Evolutionary conservation across 345 rosid genomes (phyloP), one percentile per base, ranked within the genome.

Genomic region (Hevea brasiliensis): DNA sequence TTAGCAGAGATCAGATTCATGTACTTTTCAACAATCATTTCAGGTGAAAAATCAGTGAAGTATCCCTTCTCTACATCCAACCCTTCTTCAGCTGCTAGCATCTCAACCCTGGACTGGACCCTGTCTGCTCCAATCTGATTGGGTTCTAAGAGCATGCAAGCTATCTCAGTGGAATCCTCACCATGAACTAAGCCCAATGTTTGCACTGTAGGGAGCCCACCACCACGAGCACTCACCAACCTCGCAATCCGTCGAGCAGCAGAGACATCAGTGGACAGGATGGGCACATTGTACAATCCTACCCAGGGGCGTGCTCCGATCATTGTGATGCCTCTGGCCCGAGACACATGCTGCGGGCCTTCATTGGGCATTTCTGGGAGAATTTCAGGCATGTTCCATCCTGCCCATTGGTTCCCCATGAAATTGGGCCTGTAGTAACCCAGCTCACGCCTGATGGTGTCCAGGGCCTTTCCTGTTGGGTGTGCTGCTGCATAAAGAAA

Each of bases 131-230:
- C 93, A 48, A 89, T 74, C 71, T 40, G 80, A 48, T 83, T 89
- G 13, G 89, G 89, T 79, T 87, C 90, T 80, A 87, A 63, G 29
- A 89, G 84, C 82, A 85, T 89, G 77, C 90, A 89, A 50, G 89
- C 90, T 20, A 87, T 84, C 84, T 87, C 90, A 7, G 79, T 72
- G 0, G 83, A 77, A 68, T 76, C 85, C 61, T 87, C 87, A 1
- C 89, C 89, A 1, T 89, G 89, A 53, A 76, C 80, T 54, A 89
- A 71, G 23, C 58, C 88, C 41, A 89, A 6, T 7, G 93, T 80
- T n/a, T 87, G 90, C 66, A 87, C 90, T 0, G 84, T 85, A 0
- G 90, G 89, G 10, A 87, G 89, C 32, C 93, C 89, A 1, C 93
- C 90, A 0, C 90, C 93, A 6, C 90, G 78, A 8, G 88, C 89